These are phyloP conservation scores for Ceratocystis eucalypticola DNA, from an alignment of 2,329 filamentous ascomycete genomes.

Conservation along the genomic window DNA sequence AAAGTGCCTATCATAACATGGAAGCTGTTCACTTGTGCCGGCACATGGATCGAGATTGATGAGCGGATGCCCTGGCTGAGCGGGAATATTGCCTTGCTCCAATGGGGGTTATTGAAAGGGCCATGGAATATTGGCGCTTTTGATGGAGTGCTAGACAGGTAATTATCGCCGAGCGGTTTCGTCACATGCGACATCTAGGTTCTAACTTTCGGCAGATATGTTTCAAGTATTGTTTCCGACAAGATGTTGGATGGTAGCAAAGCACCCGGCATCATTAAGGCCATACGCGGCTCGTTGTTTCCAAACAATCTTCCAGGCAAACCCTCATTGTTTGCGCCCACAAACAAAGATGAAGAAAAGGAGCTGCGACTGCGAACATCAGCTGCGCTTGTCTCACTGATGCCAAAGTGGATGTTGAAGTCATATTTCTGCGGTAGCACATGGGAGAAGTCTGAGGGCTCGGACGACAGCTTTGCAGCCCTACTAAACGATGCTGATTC, in stretches of 20 bases:
- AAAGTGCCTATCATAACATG: constrained; percentile 61
- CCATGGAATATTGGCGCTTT: constrained; percentile 62
- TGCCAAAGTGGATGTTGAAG: constrained; percentile 35
- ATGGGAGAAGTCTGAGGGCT: constrained; percentile 20
- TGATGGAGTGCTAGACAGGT: constrained; percentile 80
- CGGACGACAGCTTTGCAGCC: constrained; percentile 20
- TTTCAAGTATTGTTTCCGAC: constrained; percentile 43
- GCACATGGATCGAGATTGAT: constrained; percentile 59
- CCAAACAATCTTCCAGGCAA: constrained; percentile 67
- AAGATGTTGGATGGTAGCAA: constrained; percentile 49
- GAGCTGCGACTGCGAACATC: constrained; percentile 56
- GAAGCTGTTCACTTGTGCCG: constrained; percentile 60
- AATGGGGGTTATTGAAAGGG: constrained; percentile 59
- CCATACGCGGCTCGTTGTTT: constrained; percentile 66
- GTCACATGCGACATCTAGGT: neutral
- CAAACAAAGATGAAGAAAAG: constrained; percentile 43
- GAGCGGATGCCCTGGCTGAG: constrained; percentile 82
- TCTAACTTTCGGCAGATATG: constrained; percentile 31
- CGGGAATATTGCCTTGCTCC: constrained; percentile 60
- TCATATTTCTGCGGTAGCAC: constrained; percentile 36
- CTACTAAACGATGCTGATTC: constrained; percentile 25
- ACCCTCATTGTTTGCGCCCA: constrained; percentile 46
- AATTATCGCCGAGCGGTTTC: constrained; percentile 34
- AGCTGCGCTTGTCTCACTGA: constrained; percentile 38
- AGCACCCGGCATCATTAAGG: constrained; percentile 53